Evolutionary conservation across 1,284 basidiomycete genomes (phyloP), one percentile per base, ranked within the genome.

Genomic region (Blastosporella zonata): DNA sequence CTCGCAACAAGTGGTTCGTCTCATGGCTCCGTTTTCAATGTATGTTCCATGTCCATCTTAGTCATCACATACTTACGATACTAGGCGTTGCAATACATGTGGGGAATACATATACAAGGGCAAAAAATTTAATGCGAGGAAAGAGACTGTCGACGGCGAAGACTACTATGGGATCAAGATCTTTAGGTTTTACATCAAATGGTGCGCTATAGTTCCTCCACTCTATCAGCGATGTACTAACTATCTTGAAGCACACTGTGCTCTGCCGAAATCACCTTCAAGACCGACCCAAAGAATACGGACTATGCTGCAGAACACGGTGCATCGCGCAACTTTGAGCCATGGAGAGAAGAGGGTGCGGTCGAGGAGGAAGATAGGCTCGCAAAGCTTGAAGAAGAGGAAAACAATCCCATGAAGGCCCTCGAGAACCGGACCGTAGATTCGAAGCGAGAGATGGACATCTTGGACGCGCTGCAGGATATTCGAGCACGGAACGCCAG

Each of bases 21-120:
- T 99, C 40, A 99, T 99, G 96, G 95, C 97, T 5, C 96, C 96
- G 0, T 99, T 97, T 68, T 95, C 92, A 12, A 99, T 99, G 96
- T 83, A 57, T 46, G 78, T 70, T 9, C 46, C 17, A 6, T 34
- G 25, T 38, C 5, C 18, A 54, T n/a, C 31, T 35, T 18, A 7
- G 28, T 5, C 29, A 25, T 34, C 9, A 36, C 54, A 34, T 20
- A 17, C 27, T 33, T 56, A 25, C 64, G 50, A 53, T 6, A 57
- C 44, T 17, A 89, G 87, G 87, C 83, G 91, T 61, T 95, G 92
- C 64, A 93, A 90, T 62, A 90, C 90, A 9, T 99, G 96, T 62
- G 96, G 95, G 49, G 97, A 99, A 69, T 99, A 97, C 66, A 90
- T 98, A 53, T 95, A 94, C 75, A 87, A 97, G 66, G 97, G 96